These are phyloP conservation scores for Microthlaspi erraticum DNA, from an alignment of 345 rosid genomes.

Conservation along the genomic window DNA sequence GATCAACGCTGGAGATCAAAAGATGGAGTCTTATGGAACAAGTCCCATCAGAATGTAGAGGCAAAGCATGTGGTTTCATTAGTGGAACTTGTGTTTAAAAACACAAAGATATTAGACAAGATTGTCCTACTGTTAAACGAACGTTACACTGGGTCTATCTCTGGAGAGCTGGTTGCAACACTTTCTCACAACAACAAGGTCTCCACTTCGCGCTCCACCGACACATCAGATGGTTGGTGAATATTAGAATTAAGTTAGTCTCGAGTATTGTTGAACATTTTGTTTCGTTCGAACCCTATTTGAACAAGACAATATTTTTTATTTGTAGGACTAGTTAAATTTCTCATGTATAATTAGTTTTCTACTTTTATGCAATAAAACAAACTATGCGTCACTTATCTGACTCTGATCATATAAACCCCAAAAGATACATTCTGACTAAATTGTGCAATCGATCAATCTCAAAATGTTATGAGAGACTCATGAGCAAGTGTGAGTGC, in stretches of 20 bases:
- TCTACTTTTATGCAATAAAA: too few relatives aligned
- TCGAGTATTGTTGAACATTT: too few relatives aligned
- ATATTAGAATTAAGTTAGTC: neutral
- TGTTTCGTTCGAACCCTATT: too few relatives aligned
- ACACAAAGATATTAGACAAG: neutral
- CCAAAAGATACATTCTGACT: too few relatives aligned
- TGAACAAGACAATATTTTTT: too few relatives aligned
- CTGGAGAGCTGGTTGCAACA: neutral
- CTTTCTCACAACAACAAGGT: neutral
- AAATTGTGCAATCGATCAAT: too few relatives aligned
- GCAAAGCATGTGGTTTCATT: neutral
- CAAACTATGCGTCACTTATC: too few relatives aligned
- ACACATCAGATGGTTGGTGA: neutral
- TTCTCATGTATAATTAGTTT: too few relatives aligned
- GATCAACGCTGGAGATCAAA: slow-evolving; percentile 14
- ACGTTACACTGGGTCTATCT: neutral
- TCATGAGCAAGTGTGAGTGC: too few relatives aligned
- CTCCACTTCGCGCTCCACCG: neutral
- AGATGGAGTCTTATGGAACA: slow-evolving; percentile 5
- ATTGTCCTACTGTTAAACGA: slow-evolving; percentile 12
- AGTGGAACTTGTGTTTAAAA: neutral
- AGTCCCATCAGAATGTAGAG: neutral
- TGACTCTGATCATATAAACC: too few relatives aligned
- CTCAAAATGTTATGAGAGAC: too few relatives aligned
- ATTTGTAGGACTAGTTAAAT: too few relatives aligned